Percentiles rank a stretch among this genome's conserved stretches.
Conservation (phyloP, 2,329 filamentous ascomycete species). For the Penicillium frequentans region DNA sequence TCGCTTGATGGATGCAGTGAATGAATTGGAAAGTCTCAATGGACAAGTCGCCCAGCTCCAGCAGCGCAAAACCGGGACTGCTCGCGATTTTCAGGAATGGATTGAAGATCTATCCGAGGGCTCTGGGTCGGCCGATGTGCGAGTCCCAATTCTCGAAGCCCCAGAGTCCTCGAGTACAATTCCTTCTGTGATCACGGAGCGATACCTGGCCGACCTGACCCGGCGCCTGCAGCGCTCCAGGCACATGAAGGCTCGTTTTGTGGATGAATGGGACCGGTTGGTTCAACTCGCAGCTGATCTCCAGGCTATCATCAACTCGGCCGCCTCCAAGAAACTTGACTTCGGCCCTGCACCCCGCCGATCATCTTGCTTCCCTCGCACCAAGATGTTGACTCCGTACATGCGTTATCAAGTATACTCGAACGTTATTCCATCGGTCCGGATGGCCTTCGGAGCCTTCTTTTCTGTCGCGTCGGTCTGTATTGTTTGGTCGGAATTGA, state of each 20-base stretch:
- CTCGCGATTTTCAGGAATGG: constrained; percentile 81
- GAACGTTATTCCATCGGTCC: constrained; percentile 68
- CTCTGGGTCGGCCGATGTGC: constrained; percentile 65
- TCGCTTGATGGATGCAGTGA: constrained; percentile 79
- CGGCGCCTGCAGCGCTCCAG: constrained; percentile 77
- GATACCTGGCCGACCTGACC: constrained; percentile 88
- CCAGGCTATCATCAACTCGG: constrained; percentile 81
- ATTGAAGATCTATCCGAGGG: constrained; percentile 89
- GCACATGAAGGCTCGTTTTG: constrained; percentile 79
- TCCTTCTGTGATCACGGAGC: constrained; percentile 84
- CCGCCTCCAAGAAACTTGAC: constrained; percentile 75
- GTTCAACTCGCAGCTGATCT: constrained; percentile 72
- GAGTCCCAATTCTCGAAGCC: constrained; percentile 41
- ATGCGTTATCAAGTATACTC: constrained; percentile 77
- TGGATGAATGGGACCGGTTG: constrained; percentile 80
- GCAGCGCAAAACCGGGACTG: constrained; percentile 75
- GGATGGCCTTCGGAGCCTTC: constrained; percentile 64
- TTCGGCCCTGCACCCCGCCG: constrained; percentile 63
- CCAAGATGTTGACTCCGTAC: constrained; percentile 72
- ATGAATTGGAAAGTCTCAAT: constrained; percentile 78
- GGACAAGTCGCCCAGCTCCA: constrained; percentile 76
- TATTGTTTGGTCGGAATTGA: constrained; percentile 90
- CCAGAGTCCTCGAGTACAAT: constrained; percentile 42
- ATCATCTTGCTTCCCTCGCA: constrained; percentile 54
- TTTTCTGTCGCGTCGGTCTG: constrained; percentile 74